Base-by-base conservation (phyloP, 768 basidiomycete genomes). In the Trametes maxima region DNA sequence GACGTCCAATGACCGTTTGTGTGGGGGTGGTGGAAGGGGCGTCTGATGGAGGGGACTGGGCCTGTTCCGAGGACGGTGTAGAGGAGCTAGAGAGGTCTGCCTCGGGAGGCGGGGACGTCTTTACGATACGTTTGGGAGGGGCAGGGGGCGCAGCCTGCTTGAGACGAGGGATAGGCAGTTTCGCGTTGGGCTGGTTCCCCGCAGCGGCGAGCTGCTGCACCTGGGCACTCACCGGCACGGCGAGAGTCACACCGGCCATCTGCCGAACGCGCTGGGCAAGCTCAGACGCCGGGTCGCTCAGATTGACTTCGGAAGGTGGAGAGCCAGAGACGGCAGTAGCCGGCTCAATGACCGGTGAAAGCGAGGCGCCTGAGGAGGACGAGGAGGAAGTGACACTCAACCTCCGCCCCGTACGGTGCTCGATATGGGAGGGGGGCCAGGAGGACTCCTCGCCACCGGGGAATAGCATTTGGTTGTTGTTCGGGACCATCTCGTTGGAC, bases 331-430 rank as follows among this genome's bases (percentile, higher is more conserved):
- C 55, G 28, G 67, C 39, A 1, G 78, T 74, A 2, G 77, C 60
- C 22, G 67, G 75, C 33, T 85, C 81, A 16, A 80, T 72, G 7
- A 78, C 69, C 0, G 85, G 81, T 1, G 84, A 84, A 13, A 83
- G 71, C 0, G 84, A 84, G 0, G 79, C 81, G 16, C 80, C 83
- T 13, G 85, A 84, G 3, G 83, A 82, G 13, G 13, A 84, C 1
- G 81, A 81, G 0, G 80, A 80, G 0, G 85, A 86, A 10, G 82
- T 81, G 11, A 85, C 69, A 68, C 85, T 86, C 5, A 85, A 73
- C 40, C 84, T 77, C 8, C 83, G 75, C 5, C 62, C 65, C 12
- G 71, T 66, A 21, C 51, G 60, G 19, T 65, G 59, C 52, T 68
- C 66, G 14, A 57, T 47, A 46, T 66, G 65, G 22, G 63, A 57